A percentile compares a stretch with the other conserved stretches of the same genome.
Conservation (phyloP, 176 grass and related monocot species). For the Zizania latifolia region DNA sequence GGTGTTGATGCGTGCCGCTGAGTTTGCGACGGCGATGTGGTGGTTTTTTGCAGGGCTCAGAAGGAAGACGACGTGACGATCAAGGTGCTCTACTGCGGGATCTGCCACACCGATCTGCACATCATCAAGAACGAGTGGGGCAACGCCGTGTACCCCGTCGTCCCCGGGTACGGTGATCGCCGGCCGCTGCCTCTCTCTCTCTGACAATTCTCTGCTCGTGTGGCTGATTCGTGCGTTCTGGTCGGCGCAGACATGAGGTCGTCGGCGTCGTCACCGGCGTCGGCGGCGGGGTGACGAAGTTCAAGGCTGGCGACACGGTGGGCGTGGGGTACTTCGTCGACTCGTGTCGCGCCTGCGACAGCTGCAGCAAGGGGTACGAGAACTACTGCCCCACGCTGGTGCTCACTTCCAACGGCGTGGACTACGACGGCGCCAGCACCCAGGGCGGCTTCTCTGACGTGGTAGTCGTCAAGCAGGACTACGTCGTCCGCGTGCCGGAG, state of each 20-base stretch:
- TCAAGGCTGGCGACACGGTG: conserved; percentile 46
- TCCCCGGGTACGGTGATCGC: conserved; percentile 26
- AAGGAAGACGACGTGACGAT: conserved; percentile 35
- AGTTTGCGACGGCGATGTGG: not conserved
- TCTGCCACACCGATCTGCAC: conserved; percentile 53
- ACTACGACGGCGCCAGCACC: conserved; percentile 16
- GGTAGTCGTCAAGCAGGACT: conserved; percentile 26
- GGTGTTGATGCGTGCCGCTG: not conserved
- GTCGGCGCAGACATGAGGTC: conserved; percentile 30
- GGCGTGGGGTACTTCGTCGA: conserved; percentile 47
- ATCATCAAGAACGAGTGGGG: conserved; percentile 44
- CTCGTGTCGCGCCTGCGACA: conserved; percentile 35
- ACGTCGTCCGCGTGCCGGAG: conserved; percentile 25
- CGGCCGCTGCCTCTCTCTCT: too few relatives aligned
- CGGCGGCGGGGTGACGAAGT: conserved; percentile 27
- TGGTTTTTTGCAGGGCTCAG: conserved; percentile 10
- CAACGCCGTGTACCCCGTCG: conserved; percentile 40
- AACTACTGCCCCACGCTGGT: conserved; percentile 39
- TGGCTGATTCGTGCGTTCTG: not conserved
- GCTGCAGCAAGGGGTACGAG: conserved; percentile 36
- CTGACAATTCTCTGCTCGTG: too few relatives aligned
- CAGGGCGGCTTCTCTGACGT: conserved; percentile 41
- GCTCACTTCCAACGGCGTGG: conserved; percentile 36
- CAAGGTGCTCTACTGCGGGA: conserved; percentile 45
- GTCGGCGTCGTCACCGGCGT: conserved; percentile 39